Conservation (phyloP, 306 rosid genomes). For the Aeschynomene evenia region DNA sequence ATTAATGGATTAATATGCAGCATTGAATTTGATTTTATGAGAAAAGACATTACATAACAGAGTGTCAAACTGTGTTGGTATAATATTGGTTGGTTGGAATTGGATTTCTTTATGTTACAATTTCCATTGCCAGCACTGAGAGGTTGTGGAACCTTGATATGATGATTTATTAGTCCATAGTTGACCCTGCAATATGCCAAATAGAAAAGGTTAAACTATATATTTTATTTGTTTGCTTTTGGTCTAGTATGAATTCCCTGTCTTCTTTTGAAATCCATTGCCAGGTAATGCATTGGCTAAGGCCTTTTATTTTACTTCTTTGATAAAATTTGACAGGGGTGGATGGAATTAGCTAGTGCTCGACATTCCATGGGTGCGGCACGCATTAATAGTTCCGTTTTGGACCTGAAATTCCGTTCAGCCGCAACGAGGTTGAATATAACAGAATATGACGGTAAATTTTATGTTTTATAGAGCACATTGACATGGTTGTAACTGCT, state of each 20-base stretch:
- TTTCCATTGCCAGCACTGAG: not conserved
- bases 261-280: not conserved
- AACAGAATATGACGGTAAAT: slow-evolving; percentile 45
- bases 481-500: slow-evolving; percentile 14
- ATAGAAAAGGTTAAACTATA: not conserved
- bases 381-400: slow-evolving; percentile 60
- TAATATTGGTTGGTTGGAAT: not conserved
- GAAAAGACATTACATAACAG: not conserved
- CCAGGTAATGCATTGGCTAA: not conserved
- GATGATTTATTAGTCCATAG: not conserved
- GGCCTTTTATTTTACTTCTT: not conserved
- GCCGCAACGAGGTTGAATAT: slow-evolving; percentile 69
- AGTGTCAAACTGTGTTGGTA: not conserved
- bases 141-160: not conserved
- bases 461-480: not conserved
- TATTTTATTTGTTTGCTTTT: not conserved
- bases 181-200: slow-evolving; percentile 12
- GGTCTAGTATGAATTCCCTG: not conserved
- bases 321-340: slow-evolving; percentile 54
- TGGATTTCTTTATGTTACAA: not conserved
- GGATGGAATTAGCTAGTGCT: slow-evolving; percentile 88
- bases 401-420: slow-evolving; percentile 69
- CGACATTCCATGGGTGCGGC: slow-evolving; percentile 89
- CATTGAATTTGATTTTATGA: not conserved
- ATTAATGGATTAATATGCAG: not conserved